A percentile compares a stretch with the other conserved stretches of the same genome.
phyloP scores from a whole-genome alignment of 2,329 filamentous ascomycete genomes.

The Proliferodiscus dingleyae region DNA sequence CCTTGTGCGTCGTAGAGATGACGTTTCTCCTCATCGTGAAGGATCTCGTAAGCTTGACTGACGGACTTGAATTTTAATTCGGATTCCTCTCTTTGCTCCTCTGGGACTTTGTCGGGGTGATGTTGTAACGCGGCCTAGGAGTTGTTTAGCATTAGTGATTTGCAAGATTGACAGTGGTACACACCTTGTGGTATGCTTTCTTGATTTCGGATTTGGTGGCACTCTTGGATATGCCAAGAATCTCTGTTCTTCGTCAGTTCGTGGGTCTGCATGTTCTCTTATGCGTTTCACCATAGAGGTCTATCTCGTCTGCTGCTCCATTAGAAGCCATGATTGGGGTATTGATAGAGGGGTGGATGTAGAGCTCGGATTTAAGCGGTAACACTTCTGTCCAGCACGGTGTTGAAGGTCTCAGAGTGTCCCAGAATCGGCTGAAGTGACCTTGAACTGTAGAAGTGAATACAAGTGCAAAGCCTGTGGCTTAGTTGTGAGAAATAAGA shows the following conservation, averaged over 20 bases:
- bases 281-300: slow-evolving; percentile 54
- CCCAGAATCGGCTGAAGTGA: too few relatives aligned
- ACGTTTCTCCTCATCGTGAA: slow-evolving; percentile 91
- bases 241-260: slow-evolving; percentile 50
- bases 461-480: too few relatives aligned
- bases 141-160: slow-evolving; percentile 18
- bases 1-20: slow-evolving; percentile 88
- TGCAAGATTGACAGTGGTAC: slow-evolving; percentile 10
- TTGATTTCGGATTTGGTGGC: slow-evolving; percentile 80
- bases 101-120: slow-evolving; percentile 93
- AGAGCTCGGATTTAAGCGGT: slow-evolving; percentile 1
- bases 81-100: slow-evolving; percentile 76
- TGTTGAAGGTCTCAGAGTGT: too few relatives aligned
- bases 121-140: slow-evolving; percentile 74
- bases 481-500: too few relatives aligned
- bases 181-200: slow-evolving; percentile 92
- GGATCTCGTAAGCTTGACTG: slow-evolving; percentile 94
- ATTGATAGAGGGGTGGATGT: slow-evolving; percentile 12
- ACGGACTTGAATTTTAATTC: slow-evolving; percentile 91
- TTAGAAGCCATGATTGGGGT: slow-evolving; percentile 27
- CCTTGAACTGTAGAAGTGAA: too few relatives aligned
- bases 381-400: not conserved
- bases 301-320: slow-evolving; percentile 37
- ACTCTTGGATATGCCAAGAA: slow-evolving; percentile 69
- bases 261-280: not conserved